A percentile compares a stretch with the other conserved stretches of the same genome.
Evolutionary conservation across 2,329 filamentous ascomycete species (phyloP).

Genomic region (Celoporthe dispersa): DNA sequence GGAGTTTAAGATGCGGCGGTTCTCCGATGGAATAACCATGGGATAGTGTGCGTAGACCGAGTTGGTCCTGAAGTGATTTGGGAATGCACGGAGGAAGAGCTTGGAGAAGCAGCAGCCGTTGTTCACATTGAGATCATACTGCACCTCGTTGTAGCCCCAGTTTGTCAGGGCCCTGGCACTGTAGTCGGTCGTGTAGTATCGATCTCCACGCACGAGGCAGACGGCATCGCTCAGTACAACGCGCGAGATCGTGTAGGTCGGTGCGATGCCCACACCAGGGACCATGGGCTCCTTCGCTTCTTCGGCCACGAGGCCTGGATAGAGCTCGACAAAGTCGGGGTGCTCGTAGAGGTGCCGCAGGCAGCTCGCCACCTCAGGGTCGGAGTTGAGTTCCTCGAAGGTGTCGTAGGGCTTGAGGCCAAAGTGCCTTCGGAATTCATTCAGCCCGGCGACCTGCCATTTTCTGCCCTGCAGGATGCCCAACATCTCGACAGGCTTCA

Average conservation of each 20-base stretch:
- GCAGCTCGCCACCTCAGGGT: constrained; percentile 69
- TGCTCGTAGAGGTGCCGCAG: constrained; percentile 74
- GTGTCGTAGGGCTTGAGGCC: constrained; percentile 74
- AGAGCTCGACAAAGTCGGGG: constrained; percentile 79
- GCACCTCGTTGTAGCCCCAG: constrained; percentile 79
- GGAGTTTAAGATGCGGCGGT: constrained; percentile 69
- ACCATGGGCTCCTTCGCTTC: constrained; percentile 75
- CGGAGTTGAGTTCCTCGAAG: constrained; percentile 84
- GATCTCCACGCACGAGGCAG: constrained; percentile 75
- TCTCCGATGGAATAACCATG: constrained; percentile 73
- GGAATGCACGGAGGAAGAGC: constrained; percentile 78
- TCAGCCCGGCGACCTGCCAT: constrained; percentile 79
- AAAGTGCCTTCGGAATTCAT: constrained; percentile 86
- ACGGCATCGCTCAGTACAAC: constrained; percentile 80
- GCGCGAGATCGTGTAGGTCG: constrained; percentile 76
- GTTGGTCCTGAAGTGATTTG: constrained; percentile 76
- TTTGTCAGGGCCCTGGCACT: constrained; percentile 76
- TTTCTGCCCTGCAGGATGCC: constrained; percentile 77
- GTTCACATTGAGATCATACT: constrained; percentile 73
- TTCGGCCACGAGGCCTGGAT: constrained; percentile 78
- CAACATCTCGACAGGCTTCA: constrained; percentile 78
- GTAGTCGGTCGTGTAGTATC: constrained; percentile 81
- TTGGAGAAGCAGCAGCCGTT: constrained; percentile 87
- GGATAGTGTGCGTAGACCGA: constrained; percentile 83
- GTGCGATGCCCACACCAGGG: constrained; percentile 74